Evolutionary conservation across 2,329 filamentous ascomycete species (phyloP), one percentile per base, ranked within the genome.

Genomic region (Fusarium udum): DNA sequence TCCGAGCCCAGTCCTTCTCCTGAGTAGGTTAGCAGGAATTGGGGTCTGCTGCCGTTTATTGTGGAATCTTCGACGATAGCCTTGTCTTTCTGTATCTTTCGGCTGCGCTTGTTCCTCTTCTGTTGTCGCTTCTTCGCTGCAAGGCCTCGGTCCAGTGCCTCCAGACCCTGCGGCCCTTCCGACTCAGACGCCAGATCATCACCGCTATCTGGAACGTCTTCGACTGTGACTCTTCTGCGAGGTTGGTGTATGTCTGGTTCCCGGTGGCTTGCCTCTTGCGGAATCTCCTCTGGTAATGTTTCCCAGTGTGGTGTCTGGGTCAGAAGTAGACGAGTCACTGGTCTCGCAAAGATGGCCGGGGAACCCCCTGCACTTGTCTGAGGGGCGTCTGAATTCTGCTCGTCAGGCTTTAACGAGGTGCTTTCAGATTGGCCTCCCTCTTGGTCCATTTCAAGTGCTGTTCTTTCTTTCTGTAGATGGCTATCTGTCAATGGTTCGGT

Each of bases 181-280:
- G 16, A 15, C 6, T 26, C 31, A 36, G 49, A 36, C 0, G 8
- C 18, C 10, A 11, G 13, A 26, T 36, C 49, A 34, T 36, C 49
- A 4, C 49, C 49, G 11, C 32, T 36, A 12, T 52, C 49, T 20
- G 49, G 32, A 8, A 36, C 32, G 9, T 52, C 49, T 26, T 52
- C 49, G 2, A 52, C n/a, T 1, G 49, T 36, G n/a, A 9, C 49
- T 26, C 9, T 24, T 11, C n/a, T 52, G 8, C 18, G 8, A 7
- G 49, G 13, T 14, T 4, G 11, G 22, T 2, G 22, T 2, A 18
- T 24, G 1, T 49, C 22, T 7, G 22, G 28, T 5, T 32, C 28
- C 0, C 3, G 28, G 3, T 15, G 6, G 15, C 7, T 7, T 4
- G n/a, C 2, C 0, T 3, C 16, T 24, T 36, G 49, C 0, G 0